Percentiles rank a stretch among this genome's conserved stretches.
phyloP scores from a whole-genome alignment of 23 red algal species.

The Agarophyton chilense region DNA sequence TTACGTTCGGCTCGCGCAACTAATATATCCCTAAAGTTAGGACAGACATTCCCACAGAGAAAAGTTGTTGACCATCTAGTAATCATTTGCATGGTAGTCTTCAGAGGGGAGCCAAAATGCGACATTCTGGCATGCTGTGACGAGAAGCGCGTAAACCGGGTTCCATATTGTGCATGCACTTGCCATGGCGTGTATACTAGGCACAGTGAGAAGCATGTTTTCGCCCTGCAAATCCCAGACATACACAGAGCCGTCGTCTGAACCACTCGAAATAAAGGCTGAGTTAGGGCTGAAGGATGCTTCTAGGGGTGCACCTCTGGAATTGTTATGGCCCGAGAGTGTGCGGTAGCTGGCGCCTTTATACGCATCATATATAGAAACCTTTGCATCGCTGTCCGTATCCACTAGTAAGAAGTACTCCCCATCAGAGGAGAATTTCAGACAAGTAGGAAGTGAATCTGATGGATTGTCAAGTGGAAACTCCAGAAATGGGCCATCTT shows the following conservation, averaged over 20 bases:
- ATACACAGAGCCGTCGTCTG: constrained; percentile 76
- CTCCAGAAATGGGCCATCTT: constrained; percentile 87
- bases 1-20: too few relatives aligned
- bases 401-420: constrained; percentile 83
- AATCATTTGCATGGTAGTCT: constrained; percentile 4
- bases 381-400: constrained; percentile 63
- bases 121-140: constrained; percentile 95
- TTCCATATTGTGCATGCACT: constrained; percentile 72
- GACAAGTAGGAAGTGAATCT: constrained; percentile 63
- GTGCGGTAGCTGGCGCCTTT: constrained; percentile 55
- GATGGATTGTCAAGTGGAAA: constrained; percentile 71
- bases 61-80: too few relatives aligned
- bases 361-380: constrained; percentile 88
- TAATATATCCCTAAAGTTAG: too few relatives aligned
- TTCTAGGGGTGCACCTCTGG: constrained; percentile 66
- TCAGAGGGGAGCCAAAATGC: constrained; percentile 82
- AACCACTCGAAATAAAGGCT: constrained; percentile 80
- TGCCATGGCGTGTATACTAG: constrained; percentile 32
- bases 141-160: constrained; percentile 87
- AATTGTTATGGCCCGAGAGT: constrained; percentile 68
- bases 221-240: constrained; percentile 75
- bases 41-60: too few relatives aligned
- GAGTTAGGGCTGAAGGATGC: constrained; percentile 89
- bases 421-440: constrained; percentile 89
- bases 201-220: constrained; percentile 28